Evolutionary conservation across 352 stramenopile species (phyloP).

Genomic region (Phytopythium delawarense): DNA sequence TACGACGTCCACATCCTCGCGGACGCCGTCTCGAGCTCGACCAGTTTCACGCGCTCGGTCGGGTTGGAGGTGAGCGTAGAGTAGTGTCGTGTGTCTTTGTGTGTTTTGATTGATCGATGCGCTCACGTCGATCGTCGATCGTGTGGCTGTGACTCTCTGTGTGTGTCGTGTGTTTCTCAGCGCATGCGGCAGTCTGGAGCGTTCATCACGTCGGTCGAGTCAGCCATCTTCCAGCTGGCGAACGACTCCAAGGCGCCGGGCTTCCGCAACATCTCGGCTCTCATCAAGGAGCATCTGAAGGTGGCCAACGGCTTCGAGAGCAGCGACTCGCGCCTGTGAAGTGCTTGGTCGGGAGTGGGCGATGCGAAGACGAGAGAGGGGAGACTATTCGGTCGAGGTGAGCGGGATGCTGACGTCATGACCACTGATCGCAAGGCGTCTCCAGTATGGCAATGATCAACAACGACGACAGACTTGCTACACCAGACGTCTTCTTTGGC

Average conservation of each 20-base stretch:
- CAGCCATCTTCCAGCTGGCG: constrained; percentile 94
- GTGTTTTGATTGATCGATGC: neutral
- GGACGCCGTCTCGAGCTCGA: constrained; percentile 92
- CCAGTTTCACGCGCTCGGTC: constrained; percentile 88
- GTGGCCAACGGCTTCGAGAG: constrained; percentile 53
- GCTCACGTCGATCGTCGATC: neutral
- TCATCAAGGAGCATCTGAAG: constrained; percentile 93
- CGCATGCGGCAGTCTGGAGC: constrained; percentile 92
- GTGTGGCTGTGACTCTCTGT: neutral
- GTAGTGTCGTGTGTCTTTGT: neutral
- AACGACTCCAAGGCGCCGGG: constrained; percentile 87
- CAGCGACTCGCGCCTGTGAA: constrained; percentile 1
- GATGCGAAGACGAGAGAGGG: neutral
- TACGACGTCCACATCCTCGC: constrained; percentile 96
- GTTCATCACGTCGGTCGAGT: constrained; percentile 95
- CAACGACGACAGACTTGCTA: too few species aligned
- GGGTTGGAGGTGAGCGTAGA: constrained; percentile 67
- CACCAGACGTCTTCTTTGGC: too few species aligned
- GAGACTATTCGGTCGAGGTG: neutral
- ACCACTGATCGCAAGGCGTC: too few species aligned
- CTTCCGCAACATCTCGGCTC: constrained; percentile 92
- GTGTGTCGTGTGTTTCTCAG: constrained; percentile 18
- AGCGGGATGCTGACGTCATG: too few species aligned
- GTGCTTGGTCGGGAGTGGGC: neutral
- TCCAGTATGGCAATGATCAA: too few species aligned